Evolutionary conservation across 176 grass and related monocot genomes (phyloP), one percentile per base, ranked within the genome.

Genomic region (Melocanna baccifera): DNA sequence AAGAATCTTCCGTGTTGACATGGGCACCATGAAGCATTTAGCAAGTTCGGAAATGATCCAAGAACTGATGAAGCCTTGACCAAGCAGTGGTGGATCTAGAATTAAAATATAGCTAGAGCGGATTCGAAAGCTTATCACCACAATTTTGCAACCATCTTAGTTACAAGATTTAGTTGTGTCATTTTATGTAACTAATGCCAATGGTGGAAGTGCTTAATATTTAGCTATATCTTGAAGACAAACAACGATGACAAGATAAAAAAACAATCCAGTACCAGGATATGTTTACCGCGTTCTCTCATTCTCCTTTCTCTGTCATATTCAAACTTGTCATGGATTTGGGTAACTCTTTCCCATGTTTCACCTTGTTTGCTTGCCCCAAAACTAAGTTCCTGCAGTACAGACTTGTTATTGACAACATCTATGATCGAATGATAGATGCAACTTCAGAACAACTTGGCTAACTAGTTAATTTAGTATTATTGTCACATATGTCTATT

Each of bases 241-340:
- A 84, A 51, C n/a, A 77, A 61, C 29, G 66, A 66, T 53, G 29
- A 71, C 3, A 28, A 68, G 18, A 73, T n/a, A 68, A 47, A 34
- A 20, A 13, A 86, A 52, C 43, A 46, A 36, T 47, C 10, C 22
- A 53, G 61, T 22, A 78, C 12, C 28, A 86, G 47, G 53, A 11
- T 3, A 79, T 53, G 43, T 78, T 72, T 87, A 99, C 96, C 96
- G 91, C 89, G 92, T 63, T 92, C 93, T 75, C 89, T 89, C 64
- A 99, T 94, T 87, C 89, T 94, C 65, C 77, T 92, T 70, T 99
- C 96, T 89, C 96, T 93, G 48, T 96, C 96, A 79, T 95, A 96
- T 84, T 99, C 96, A 82, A 99, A 99, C 82, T 96, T 99, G 78
- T 99, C 96, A 58, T 91, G 93, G 86, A 98, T 86, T 92, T 98